Conservation (phyloP, 2,329 filamentous ascomycete species). For the Trichoderma oligosporum region DNA sequence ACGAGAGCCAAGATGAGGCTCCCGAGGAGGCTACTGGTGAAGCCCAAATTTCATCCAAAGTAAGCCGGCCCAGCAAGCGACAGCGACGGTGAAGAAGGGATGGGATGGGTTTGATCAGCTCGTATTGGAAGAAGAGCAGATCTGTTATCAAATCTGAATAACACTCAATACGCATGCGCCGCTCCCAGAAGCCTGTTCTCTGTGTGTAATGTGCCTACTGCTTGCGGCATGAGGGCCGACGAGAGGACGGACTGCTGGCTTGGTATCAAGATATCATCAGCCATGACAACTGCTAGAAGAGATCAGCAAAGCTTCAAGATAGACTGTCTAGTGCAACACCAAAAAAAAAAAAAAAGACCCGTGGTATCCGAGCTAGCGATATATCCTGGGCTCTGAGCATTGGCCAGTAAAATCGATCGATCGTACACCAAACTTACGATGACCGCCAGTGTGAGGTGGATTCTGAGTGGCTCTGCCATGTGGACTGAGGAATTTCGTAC, state of each 20-base stretch:
- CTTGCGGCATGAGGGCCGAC: not conserved
- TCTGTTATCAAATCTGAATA: not conserved
- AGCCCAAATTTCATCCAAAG: constrained; percentile 6
- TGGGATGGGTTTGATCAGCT: not conserved
- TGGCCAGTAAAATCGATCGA: not conserved
- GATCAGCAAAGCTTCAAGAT: not conserved
- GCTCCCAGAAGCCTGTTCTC: not conserved
- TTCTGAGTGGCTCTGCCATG: not conserved
- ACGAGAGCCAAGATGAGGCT: constrained; percentile 28
- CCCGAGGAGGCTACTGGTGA: constrained; percentile 18
- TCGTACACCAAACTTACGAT: not conserved
- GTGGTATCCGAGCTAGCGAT: not conserved
- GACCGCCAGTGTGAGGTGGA: not conserved
- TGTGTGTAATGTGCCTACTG: not conserved
- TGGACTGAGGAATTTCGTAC: not conserved
- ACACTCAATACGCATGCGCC: not conserved
- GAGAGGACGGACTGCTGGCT: not conserved
- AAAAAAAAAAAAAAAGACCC: not conserved
- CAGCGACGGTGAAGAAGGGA: constrained; percentile 25
- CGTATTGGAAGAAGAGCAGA: not conserved
- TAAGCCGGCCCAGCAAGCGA: constrained; percentile 27
- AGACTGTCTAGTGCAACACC: not conserved
- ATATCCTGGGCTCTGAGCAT: not conserved
- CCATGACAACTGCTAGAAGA: constrained; percentile 1
- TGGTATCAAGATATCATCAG: not conserved